Base-by-base conservation (phyloP, 2,329 filamentous ascomycete genomes). In the Talaromyces sp. region DNA sequence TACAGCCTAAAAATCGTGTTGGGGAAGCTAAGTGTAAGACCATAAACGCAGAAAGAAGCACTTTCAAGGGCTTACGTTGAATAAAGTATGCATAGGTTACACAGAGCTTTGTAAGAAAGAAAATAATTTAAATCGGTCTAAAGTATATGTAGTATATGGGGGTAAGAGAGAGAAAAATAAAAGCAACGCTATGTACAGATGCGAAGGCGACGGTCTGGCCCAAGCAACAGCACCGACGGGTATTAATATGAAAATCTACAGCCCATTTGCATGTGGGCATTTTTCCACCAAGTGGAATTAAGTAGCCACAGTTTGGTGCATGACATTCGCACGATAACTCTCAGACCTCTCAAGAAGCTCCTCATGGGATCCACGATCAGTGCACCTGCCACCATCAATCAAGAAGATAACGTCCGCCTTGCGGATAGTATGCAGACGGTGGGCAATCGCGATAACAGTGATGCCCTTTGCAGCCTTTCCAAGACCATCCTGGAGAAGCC, bases 381-480 rank as follows among this genome's bases (percentile, higher is more conserved):
- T 76, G 45, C 88, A 80, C 29, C 68, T 81, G 8, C 89, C 87
- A 52, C 84, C 80, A 30, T 89, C 88, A 37, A 94, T 83, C 7
- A 93, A 86, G 63, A 89, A 91, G 44, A 93, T 93, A 14, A 87
- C 77, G 67, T 94, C 86, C 2, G 89, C 89, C 61, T 91, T 87
- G 66, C 89, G 87, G 32, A 76, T 75, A 13, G 74, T 77, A 47
- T 72, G 69, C 45, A 76, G 60, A 27, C 73, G 68, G 59, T 76
- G 74, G 2, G 74, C 71, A 56, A 76, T 75, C 2, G 72, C 73
- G 45, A 77, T 66, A 27, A 74, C 67, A 10, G 73, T 76, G 11
- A 68, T 73, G 11, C 65, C 61, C 13, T 61, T 62, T 6, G 66
- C 65, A 7, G 67, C 64, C 47, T 65, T 69, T 24, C 64, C 69